These are phyloP conservation scores for Aspergillus awamori DNA, from an alignment of 2,329 filamentous ascomycete species.

Conservation along the genomic window DNA sequence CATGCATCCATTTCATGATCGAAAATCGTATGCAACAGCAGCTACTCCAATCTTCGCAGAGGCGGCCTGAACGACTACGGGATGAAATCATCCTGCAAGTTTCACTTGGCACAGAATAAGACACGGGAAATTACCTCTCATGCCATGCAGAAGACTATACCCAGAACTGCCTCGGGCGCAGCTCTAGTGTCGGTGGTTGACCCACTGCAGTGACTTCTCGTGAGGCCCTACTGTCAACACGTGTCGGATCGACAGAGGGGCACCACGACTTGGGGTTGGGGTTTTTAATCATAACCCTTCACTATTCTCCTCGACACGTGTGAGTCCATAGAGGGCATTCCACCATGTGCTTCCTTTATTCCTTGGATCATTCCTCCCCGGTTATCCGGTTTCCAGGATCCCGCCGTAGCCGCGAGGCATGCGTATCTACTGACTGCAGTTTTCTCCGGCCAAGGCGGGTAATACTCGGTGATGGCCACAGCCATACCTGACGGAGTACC, in stretches of 20 bases:
- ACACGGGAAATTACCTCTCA: neutral
- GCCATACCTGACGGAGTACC: rapidly evolving
- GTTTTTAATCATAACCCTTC: neutral
- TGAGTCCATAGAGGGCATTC: neutral
- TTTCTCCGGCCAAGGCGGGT: too few species aligned
- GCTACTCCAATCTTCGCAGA: neutral
- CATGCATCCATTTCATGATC: too few species aligned
- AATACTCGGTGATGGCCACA: too few species aligned
- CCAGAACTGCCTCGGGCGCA: neutral
- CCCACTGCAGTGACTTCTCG: neutral
- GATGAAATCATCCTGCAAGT: neutral
- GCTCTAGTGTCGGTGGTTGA: neutral
- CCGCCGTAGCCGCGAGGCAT: too few species aligned
- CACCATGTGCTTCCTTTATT: too few species aligned
- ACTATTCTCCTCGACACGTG: neutral
- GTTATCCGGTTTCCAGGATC: too few species aligned
- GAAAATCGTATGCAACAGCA: too few species aligned
- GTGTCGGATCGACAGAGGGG: conserved; percentile 1
- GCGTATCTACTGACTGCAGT: too few species aligned
- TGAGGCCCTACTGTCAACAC: neutral
- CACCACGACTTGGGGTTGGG: neutral
- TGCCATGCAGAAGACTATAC: neutral
- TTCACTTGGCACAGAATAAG: neutral
- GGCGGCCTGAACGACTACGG: neutral
- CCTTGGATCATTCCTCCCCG: too few species aligned